phyloP scores from a whole-genome alignment of 768 basidiomycete genomes.

The Strobilomyces confusus region DNA sequence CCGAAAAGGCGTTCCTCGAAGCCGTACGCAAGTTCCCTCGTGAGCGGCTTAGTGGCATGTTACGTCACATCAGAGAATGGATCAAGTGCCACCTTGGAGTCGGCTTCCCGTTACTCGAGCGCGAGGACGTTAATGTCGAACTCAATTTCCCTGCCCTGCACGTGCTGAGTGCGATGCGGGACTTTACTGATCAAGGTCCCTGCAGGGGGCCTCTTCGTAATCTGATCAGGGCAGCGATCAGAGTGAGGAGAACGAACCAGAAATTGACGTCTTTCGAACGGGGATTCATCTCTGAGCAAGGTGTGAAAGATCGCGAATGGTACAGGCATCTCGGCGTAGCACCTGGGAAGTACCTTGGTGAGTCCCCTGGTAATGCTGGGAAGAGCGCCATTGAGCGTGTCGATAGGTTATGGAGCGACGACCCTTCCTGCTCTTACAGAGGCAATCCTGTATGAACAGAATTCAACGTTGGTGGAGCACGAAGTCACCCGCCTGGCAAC shows the following conservation, averaged over 20 bases:
- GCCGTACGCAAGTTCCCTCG: conserved; percentile 35
- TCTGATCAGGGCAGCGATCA: conserved; percentile 55
- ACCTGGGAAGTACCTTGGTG: conserved; percentile 82
- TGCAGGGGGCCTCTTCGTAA: conserved; percentile 35
- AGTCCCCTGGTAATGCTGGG: conserved; percentile 16
- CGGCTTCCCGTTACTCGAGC: background rate
- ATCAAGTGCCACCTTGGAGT: conserved; percentile 20
- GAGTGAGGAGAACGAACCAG: conserved; percentile 56
- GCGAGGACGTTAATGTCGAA: background rate
- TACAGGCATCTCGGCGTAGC: conserved; percentile 83
- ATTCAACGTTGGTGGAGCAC: conserved; percentile 53
- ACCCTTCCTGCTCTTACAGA: conserved; percentile 80
- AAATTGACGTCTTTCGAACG: conserved; percentile 71
- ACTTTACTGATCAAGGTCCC: conserved; percentile 1
- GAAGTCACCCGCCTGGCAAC: conserved; percentile 55
- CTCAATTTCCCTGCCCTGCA: conserved; percentile 3
- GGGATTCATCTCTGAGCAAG: conserved; percentile 75
- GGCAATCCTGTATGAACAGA: conserved; percentile 63
- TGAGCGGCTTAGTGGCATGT: background rate
- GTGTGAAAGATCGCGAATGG: conserved; percentile 81
- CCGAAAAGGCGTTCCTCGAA: conserved; percentile 48
- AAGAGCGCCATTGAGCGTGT: background rate
- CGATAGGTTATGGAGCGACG: conserved; percentile 75
- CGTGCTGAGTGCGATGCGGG: background rate
- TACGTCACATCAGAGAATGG: conserved; percentile 22